Evolutionary conservation across 1,284 basidiomycete species (phyloP), one percentile per base, ranked within the genome.

Genomic region (Athelia sp.): DNA sequence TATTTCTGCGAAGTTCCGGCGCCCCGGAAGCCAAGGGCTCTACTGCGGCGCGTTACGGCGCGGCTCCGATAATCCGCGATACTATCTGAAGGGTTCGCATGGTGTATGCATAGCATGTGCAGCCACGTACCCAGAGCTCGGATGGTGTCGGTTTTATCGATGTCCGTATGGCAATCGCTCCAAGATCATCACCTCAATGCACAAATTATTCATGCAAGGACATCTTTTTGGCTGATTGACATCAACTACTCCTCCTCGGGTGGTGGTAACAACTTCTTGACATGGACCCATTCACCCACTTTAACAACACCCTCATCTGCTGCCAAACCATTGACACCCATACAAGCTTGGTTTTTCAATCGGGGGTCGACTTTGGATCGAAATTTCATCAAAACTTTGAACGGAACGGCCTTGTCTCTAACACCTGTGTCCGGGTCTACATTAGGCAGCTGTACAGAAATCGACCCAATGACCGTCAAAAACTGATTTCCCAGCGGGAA

Each of bases 321-420:
- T 6, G 78, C 71, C 13, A 80, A 70, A 0, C 69, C 82, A 58
- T 88, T 83, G 58, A 75, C 77, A 2, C 85, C 85, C 43, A 88
- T 72, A 57, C 82, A 86, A 2, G 84, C 71, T 55, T 73, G 74
- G 63, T 69, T 66, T 51, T 70, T 71, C 2, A 69, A 56, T 17
- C 47, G 58, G 0, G 75, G 74, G 58, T 84, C 79, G 47, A 82
- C 54, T 8, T 79, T 78, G 17, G 63, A 74, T 23, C 85, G 75
- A 60, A 84, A 82, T 68, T 84, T 84, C 76, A 81, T 79, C 10
- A 87, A 62, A 17, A 81, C 75, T 64, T 88, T 88, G 69, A 74
- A 86, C 3, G 87, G 87, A 2, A 90, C 84, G 1, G 84, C 83
- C 18, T 72, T 72, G 58, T 90, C 87, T n/a, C 79, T 74, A 22